Conservation (phyloP, 139 green algal species). For the Nannochloris sp. region DNA sequence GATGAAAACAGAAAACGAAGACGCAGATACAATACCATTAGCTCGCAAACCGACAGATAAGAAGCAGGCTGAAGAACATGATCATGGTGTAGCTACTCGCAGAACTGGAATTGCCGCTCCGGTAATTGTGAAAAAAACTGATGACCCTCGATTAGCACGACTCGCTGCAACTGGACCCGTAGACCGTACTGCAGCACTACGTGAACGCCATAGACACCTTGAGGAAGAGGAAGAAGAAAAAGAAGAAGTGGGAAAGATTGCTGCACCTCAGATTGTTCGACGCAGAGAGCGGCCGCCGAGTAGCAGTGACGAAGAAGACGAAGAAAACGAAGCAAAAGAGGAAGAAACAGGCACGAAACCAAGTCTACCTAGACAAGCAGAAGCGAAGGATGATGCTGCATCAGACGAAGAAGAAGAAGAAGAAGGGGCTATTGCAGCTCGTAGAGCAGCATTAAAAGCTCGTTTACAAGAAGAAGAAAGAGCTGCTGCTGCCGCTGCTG, state of each 20-base stretch:
- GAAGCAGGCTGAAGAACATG: conserved; percentile 10
- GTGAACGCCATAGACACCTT: not conserved
- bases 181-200: not conserved
- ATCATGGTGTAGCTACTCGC: conserved; percentile 7
- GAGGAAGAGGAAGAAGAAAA: too few relatives aligned
- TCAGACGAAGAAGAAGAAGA: conserved; percentile 60
- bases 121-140: conserved; percentile 54
- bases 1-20: conserved; percentile 40
- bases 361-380: too few relatives aligned
- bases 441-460: conserved; percentile 42
- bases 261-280: not conserved
- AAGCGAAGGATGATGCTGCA: conserved; percentile 25
- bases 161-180: conserved; percentile 18
- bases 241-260: too few relatives aligned
- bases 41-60: conserved; percentile 1
- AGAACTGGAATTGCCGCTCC: conserved; percentile 48
- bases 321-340: not conserved
- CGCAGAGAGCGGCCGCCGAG: too few relatives aligned
- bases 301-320: too few relatives aligned
- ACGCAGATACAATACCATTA: not conserved
- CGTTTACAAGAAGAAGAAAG: conserved; percentile 34
- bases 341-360: too few relatives aligned
- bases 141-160: conserved; percentile 51
- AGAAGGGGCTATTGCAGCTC: conserved; percentile 25
- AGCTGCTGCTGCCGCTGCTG: conserved; percentile 1